Evolutionary conservation across 1,284 basidiomycete genomes (phyloP).

Genomic region (Leccinum fallax): DNA sequence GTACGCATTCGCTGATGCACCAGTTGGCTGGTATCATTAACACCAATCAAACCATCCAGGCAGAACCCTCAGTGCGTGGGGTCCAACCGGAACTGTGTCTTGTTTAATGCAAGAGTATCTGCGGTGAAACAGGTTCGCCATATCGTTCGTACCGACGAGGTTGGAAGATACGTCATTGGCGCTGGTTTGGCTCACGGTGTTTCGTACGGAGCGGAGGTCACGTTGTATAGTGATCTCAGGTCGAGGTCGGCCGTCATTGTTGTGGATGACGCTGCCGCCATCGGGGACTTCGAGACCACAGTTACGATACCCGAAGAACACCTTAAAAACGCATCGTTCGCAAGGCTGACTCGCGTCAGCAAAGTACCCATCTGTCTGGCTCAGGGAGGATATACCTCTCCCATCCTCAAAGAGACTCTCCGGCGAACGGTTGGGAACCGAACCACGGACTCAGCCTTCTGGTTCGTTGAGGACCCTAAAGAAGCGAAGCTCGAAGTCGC

Average conservation of each 20-base stretch:
- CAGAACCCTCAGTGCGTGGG: slow-evolving; percentile 27
- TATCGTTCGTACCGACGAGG: background rate
- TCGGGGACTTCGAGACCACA: slow-evolving; percentile 22
- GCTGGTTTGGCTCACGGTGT: slow-evolving; percentile 25
- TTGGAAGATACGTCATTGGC: slow-evolving; percentile 8
- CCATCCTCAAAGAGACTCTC: slow-evolving; percentile 3
- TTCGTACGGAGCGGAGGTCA: slow-evolving; percentile 12
- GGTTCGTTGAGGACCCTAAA: background rate
- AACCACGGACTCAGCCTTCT: background rate
- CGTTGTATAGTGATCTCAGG: slow-evolving; percentile 11
- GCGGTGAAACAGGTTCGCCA: slow-evolving; percentile 4
- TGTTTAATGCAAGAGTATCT: slow-evolving; percentile 19
- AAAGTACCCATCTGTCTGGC: slow-evolving; percentile 12
- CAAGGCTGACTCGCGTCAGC: slow-evolving; percentile 16
- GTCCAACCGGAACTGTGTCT: slow-evolving; percentile 11
- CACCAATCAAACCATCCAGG: background rate
- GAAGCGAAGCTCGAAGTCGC: slow-evolving; percentile 15
- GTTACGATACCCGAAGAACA: background rate
- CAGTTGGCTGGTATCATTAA: background rate
- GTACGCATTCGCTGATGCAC: slow-evolving; percentile 1
- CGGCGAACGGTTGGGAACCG: background rate
- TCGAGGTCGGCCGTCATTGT: background rate
- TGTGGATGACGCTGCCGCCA: slow-evolving; percentile 3
- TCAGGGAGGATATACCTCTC: background rate
- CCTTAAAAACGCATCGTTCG: slow-evolving; percentile 2